Percentiles rank a stretch among this genome's conserved stretches.
Conservation (phyloP, 2,329 filamentous ascomycete genomes). For the Helotiales sp. region DNA sequence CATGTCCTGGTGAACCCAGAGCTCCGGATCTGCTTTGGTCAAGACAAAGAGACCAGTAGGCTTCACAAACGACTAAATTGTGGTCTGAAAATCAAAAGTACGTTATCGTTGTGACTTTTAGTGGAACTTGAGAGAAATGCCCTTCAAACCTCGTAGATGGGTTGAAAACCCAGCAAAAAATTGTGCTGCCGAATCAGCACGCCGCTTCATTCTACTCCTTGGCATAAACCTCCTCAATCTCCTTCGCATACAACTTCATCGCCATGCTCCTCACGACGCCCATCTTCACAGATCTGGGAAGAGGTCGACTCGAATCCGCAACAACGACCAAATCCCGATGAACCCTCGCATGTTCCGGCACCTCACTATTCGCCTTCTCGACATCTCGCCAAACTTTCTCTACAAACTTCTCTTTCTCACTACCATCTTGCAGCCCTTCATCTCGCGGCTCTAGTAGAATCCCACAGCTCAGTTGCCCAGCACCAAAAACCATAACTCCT, state of each 20-base stretch:
- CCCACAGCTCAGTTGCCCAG: constrained; percentile 33
- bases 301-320: constrained; percentile 13
- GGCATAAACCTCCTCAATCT: constrained; percentile 22
- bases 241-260: constrained; percentile 15
- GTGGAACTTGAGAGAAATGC: too few species aligned
- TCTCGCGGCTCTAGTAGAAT: constrained; percentile 26
- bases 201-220: not conserved
- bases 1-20: too few species aligned
- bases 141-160: too few species aligned
- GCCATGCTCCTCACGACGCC: constrained; percentile 23
- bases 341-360: constrained; percentile 32
- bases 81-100: too few species aligned
- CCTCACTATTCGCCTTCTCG: constrained; percentile 23
- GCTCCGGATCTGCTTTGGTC: too few species aligned
- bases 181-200: too few species aligned
- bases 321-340: constrained; percentile 26
- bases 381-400: constrained; percentile 28
- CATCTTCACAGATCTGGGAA: constrained; percentile 28
- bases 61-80: too few species aligned
- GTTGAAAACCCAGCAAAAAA: too few species aligned
- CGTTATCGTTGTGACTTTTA: too few species aligned
- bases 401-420: constrained; percentile 17
- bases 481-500: constrained; percentile 45
- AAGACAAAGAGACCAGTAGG: too few species aligned
- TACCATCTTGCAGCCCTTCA: not conserved